Percentiles rank a stretch among this genome's conserved stretches.
Evolutionary conservation across 306 rosid species (phyloP).

Genomic region (Delonix regia): DNA sequence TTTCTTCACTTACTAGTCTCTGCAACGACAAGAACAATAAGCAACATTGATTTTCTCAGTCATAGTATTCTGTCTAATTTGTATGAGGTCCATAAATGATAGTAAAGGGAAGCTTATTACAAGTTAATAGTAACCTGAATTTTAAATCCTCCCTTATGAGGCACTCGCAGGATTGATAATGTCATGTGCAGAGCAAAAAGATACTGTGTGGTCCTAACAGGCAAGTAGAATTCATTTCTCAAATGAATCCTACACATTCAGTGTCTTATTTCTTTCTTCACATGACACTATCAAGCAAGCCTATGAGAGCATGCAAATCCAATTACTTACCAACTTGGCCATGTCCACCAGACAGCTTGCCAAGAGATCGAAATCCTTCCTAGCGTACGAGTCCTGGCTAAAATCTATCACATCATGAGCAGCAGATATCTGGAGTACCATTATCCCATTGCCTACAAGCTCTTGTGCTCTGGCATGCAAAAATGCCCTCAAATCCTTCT

Average conservation of each 20-base stretch:
- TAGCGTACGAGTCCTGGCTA: background rate
- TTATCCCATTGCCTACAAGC: constrained; percentile 11
- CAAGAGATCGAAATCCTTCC: constrained; percentile 13
- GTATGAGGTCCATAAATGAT: too few species aligned
- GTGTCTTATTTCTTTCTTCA: too few species aligned
- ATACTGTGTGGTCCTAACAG: too few species aligned
- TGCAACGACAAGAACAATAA: constrained; percentile 10
- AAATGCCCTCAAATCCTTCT: background rate
- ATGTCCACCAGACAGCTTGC: constrained; percentile 26
- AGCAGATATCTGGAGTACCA: background rate
- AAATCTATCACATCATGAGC: background rate
- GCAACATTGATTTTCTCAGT: background rate
- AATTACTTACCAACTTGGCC: constrained; percentile 8
- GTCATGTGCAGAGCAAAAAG: background rate
- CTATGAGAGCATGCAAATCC: too few species aligned
- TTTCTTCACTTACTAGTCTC: constrained; percentile 40
- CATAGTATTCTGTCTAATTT: background rate
- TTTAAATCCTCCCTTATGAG: background rate
- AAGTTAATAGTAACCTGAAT: background rate
- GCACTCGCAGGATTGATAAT: background rate
- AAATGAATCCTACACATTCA: too few species aligned
- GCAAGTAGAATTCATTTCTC: background rate
- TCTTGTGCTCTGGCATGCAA: constrained; percentile 24
- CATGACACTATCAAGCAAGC: too few species aligned
- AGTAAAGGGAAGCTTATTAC: background rate